Conservation (phyloP, 257 asterid species). For the Capsicum pubescens region DNA sequence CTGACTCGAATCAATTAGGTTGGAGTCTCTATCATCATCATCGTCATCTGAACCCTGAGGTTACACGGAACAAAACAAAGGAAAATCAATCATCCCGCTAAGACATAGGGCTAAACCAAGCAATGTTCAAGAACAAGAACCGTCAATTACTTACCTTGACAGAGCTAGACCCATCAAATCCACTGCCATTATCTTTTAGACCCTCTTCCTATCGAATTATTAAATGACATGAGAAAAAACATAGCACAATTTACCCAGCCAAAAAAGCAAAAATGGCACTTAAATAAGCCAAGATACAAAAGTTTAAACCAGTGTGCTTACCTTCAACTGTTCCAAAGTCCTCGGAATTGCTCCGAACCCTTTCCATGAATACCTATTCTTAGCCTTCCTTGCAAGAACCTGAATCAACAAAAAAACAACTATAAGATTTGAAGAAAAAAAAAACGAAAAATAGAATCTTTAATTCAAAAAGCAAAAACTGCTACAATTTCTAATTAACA, state of each 20-base stretch:
- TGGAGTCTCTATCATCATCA: conserved; percentile 67
- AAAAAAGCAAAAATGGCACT: background rate
- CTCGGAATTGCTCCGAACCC: conserved; percentile 86
- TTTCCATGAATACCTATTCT: conserved; percentile 88
- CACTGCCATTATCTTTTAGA: conserved; percentile 55
- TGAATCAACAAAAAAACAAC: conserved; percentile 39
- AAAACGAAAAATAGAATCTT: background rate
- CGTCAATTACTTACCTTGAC: background rate
- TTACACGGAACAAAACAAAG: background rate
- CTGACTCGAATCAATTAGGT: conserved; percentile 49
- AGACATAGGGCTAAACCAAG: background rate
- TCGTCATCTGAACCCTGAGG: conserved; percentile 83
- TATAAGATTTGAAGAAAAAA: background rate
- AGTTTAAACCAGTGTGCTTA: conserved; percentile 22
- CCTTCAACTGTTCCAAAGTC: conserved; percentile 75
- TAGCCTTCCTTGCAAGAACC: conserved; percentile 87
- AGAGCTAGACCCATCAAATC: conserved; percentile 56
- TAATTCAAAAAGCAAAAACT: too few relatives aligned
- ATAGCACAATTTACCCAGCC: background rate
- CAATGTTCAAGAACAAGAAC: background rate
- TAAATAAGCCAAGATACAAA: background rate
- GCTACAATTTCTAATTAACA: conserved; percentile 10
- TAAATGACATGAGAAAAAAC: background rate
- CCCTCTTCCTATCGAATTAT: conserved; percentile 65
- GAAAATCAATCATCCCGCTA: background rate